phyloP scores from a whole-genome alignment of 2,329 filamentous ascomycete genomes.

The Pseudocercospora musae region DNA sequence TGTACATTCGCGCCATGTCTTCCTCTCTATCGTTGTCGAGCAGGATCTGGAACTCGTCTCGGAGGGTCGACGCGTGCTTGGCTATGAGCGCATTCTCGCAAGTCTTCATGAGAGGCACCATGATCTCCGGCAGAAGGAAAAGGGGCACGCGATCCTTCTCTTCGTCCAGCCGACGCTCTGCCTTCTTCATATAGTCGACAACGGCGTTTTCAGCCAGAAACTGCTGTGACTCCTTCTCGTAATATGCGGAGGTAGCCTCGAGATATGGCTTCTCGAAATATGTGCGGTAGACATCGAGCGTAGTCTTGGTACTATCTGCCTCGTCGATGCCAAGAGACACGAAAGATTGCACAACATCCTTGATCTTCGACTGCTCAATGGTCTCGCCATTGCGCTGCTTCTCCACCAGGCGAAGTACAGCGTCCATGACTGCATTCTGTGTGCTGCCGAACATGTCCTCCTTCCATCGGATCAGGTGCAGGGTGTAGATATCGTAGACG shows the following conservation, averaged over 20 bases:
- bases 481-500: conserved; percentile 95
- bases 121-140: conserved; percentile 89
- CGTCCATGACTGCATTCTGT: conserved; percentile 85
- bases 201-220: conserved; percentile 97
- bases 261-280: conserved; percentile 95
- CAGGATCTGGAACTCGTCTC: conserved; percentile 92
- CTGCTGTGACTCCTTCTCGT: conserved; percentile 85
- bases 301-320: conserved; percentile 87
- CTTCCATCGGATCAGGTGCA: conserved; percentile 95
- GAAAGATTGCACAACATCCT: conserved; percentile 94
- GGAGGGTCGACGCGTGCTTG: conserved; percentile 77
- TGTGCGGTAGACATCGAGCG: conserved; percentile 87
- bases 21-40: conserved; percentile 93
- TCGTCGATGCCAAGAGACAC: conserved; percentile 92
- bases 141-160: conserved; percentile 91
- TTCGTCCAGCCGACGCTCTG: conserved; percentile 80
- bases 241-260: conserved; percentile 77
- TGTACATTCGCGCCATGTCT: conserved; percentile 96
- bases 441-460: conserved; percentile 83
- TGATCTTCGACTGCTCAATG: conserved; percentile 95
- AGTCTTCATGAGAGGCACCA: conserved; percentile 74
- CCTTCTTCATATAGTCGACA: conserved; percentile 99
- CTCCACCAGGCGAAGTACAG: conserved; percentile 90
- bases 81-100: conserved; percentile 89
- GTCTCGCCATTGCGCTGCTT: conserved; percentile 97